phyloP scores from a whole-genome alignment of 148 eudicot genomes.

The Rheum nobile region DNA sequence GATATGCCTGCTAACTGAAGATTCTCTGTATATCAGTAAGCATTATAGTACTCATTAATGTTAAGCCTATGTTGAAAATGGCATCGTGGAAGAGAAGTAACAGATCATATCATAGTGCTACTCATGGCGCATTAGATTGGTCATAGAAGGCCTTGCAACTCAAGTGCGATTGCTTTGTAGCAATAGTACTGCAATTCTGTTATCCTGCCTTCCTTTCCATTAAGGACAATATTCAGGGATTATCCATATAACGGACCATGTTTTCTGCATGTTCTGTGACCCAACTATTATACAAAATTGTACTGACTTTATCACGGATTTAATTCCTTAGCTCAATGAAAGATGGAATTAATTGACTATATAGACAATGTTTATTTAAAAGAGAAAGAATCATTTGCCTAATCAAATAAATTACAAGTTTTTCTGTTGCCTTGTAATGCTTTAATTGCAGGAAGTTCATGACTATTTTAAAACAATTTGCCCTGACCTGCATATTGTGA shows the following conservation, averaged over 20 bases:
- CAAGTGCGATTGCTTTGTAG: neutral
- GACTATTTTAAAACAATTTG: slow-evolving; percentile 88
- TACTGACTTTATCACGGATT: neutral
- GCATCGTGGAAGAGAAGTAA: neutral
- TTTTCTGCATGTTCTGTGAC: neutral
- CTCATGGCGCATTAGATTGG: neutral
- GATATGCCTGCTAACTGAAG: neutral
- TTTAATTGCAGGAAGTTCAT: slow-evolving; percentile 69
- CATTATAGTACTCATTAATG: neutral
- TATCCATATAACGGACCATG: neutral
- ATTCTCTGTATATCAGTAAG: neutral
- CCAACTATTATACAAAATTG: neutral
- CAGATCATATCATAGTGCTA: neutral
- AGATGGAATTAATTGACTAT: neutral
- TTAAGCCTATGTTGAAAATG: neutral
- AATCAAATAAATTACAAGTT: neutral
- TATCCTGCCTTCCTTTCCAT: neutral
- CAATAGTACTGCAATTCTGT: neutral
- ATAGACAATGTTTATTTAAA: neutral
- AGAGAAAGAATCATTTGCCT: neutral
- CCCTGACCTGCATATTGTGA: slow-evolving; percentile 68
- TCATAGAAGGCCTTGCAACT: neutral
- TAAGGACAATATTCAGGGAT: neutral
- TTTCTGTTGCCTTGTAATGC: neutral
- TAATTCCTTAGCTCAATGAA: neutral